Evolutionary conservation across 1,284 basidiomycete species (phyloP).

Genomic region (Dichomitus squalens): DNA sequence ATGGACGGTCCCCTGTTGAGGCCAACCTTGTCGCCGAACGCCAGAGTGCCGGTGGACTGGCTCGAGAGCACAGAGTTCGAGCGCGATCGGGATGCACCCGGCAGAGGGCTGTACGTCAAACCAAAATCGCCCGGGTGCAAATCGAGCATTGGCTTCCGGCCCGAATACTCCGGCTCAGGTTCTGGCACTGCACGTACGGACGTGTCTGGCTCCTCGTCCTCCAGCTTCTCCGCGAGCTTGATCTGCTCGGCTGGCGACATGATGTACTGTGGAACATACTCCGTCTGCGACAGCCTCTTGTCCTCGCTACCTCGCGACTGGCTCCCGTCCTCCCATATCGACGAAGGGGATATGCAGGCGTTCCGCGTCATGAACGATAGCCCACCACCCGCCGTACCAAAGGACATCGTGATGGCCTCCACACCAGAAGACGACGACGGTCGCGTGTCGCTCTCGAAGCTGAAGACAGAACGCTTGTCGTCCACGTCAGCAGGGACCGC

Average conservation of each 20-base stretch:
- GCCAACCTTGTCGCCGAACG: constrained; percentile 22
- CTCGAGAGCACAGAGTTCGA: constrained; percentile 28
- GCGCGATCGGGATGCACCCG: constrained; percentile 14
- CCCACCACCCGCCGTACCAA: constrained; percentile 28
- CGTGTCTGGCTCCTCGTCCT: constrained; percentile 37
- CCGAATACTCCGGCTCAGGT: constrained; percentile 4
- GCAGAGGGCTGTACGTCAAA: constrained; percentile 18
- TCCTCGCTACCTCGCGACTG: neutral
- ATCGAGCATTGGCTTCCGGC: constrained; percentile 25
- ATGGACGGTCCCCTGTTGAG: constrained; percentile 14
- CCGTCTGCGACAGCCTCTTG: constrained; percentile 33
- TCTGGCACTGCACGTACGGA: constrained; percentile 22
- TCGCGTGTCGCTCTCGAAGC: constrained; percentile 35
- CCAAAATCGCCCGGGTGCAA: constrained; percentile 31
- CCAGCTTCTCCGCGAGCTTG: constrained; percentile 50
- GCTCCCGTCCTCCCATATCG: constrained; percentile 50
- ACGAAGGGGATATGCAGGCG: constrained; percentile 36
- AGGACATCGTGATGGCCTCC: constrained; percentile 30
- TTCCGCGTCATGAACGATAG: constrained; percentile 32
- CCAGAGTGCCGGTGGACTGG: constrained; percentile 27
- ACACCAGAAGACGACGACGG: constrained; percentile 15
- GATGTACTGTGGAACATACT: constrained; percentile 64
- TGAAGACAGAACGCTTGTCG: constrained; percentile 53
- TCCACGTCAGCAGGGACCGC: constrained; percentile 45
- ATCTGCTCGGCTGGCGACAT: constrained; percentile 68